Base-by-base conservation (phyloP, 257 asterid genomes). In the Cordia subcordata region DNA sequence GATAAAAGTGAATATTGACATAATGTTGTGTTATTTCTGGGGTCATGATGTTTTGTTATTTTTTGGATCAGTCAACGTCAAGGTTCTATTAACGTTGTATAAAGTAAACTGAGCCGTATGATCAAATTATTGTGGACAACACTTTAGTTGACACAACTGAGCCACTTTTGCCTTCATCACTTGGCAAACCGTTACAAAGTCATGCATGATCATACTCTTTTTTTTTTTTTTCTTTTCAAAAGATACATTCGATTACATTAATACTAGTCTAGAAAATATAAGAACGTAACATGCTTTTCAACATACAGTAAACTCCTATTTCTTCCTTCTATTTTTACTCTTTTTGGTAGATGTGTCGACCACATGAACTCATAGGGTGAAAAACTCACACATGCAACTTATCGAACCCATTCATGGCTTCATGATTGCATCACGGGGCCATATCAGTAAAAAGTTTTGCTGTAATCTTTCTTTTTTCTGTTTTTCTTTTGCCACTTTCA, bases 81-180 rank as follows among this genome's bases (percentile, higher is more conserved):
- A n/a, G n/a, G n/a, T n/a, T n/a, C 56, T 63, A 60, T 63, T 68
- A 71, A 71, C 81, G 78, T 76, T 68, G 68, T 46, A 58, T 53
- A 75, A 66, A 70, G 70, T 58, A 27, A 27, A n/a, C n/a, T n/a
- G n/a, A n/a, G n/a, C n/a, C n/a, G n/a, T n/a, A n/a, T n/a, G n/a
- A n/a, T n/a, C n/a, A n/a, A n/a, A n/a, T n/a, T n/a, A n/a, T n/a
- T n/a, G n/a, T n/a, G n/a, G n/a, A n/a, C n/a, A n/a, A n/a, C 35
- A 27, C 35, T 27, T 1, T 27, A 27, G 35, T n/a, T n/a, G n/a
- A n/a, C n/a, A n/a, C 49, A 55, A 22, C 23, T 42, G 11, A n/a
- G 8, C 50, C 19, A 40, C 17, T 11, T 10, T 63, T 22, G 10
- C 46, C n/a, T 18, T 27, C 35, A 27, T 3, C 4, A 27, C 51